Percentiles rank a stretch among this genome's conserved stretches.
phyloP scores from a whole-genome alignment of 805 yeast species.

The Kodamaea nitidulidarum region DNA sequence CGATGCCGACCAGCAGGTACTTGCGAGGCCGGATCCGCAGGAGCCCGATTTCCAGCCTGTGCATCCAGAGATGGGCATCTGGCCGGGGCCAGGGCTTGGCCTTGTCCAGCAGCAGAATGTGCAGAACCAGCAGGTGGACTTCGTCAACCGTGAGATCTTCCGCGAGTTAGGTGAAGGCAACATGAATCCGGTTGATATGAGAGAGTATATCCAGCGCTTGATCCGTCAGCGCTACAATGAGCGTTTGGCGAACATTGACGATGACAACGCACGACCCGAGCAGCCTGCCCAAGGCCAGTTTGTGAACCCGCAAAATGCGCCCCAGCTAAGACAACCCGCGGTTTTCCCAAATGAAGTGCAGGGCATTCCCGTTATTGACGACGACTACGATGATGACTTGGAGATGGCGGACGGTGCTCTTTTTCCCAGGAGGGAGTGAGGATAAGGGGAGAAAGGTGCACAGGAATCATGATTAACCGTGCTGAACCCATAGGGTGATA shows the following conservation, averaged over 20 bases:
- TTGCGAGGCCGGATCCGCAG: slow-evolving; percentile 5
- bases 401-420: slow-evolving; percentile 28
- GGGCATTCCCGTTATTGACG: slow-evolving; percentile 19
- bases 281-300: too few relatives aligned
- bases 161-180: slow-evolving; percentile 28
- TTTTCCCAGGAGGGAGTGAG: slow-evolving; percentile 25
- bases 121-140: slow-evolving; percentile 20
- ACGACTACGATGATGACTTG: slow-evolving; percentile 26
- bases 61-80: slow-evolving; percentile 14
- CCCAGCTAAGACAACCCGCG: slow-evolving; percentile 40
- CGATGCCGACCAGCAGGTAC: background rate
- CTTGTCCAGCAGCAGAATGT: slow-evolving; percentile 8
- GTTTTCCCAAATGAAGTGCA: slow-evolving; percentile 32
- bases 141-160: slow-evolving; percentile 29
- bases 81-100: slow-evolving; percentile 19
- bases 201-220: slow-evolving; percentile 21
- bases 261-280: slow-evolving; percentile 2
- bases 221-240: slow-evolving; percentile 26
- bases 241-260: slow-evolving; percentile 13
- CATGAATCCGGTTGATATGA: slow-evolving; percentile 30
- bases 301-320: slow-evolving; percentile 31
- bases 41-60: slow-evolving; percentile 2
- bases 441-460: too few relatives aligned
- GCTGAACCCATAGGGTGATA: too few relatives aligned
- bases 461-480: too few relatives aligned